These are phyloP conservation scores for Lotus japonicus DNA, from an alignment of 306 rosid species.

Conservation along the genomic window DNA sequence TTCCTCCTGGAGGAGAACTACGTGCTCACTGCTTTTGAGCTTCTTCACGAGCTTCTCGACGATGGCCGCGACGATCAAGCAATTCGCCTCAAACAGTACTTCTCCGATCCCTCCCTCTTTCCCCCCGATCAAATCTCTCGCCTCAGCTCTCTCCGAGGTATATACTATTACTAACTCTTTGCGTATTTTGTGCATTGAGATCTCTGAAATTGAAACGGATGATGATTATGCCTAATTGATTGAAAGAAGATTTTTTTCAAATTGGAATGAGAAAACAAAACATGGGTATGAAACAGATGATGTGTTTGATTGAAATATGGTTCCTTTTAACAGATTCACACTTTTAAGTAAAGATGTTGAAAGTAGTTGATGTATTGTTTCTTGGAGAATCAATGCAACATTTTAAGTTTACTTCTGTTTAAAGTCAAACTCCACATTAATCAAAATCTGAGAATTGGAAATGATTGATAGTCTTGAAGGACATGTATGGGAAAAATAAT, in stretches of 20 bases:
- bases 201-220: not conserved
- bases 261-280: no score
- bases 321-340: no score
- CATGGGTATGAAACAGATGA: not conserved
- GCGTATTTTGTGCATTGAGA: not conserved
- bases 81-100: conserved; percentile 80
- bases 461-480: no score
- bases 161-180: not conserved
- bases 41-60: conserved; percentile 96
- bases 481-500: no score
- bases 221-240: not conserved
- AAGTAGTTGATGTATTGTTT: no score
- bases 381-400: no score
- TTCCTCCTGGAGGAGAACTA: conserved; percentile 91
- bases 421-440: no score
- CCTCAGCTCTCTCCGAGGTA: conserved; percentile 76
- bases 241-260: no score
- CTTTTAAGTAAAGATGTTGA: no score
- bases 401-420: no score
- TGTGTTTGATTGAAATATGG: not conserved
- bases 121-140: conserved; percentile 89
- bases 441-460: no score
- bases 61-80: conserved; percentile 86
- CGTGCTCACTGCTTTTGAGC: conserved; percentile 89
- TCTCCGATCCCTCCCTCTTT: conserved; percentile 72